Conservation (phyloP, 257 asterid species). For the Nicotiana benthamiana region DNA sequence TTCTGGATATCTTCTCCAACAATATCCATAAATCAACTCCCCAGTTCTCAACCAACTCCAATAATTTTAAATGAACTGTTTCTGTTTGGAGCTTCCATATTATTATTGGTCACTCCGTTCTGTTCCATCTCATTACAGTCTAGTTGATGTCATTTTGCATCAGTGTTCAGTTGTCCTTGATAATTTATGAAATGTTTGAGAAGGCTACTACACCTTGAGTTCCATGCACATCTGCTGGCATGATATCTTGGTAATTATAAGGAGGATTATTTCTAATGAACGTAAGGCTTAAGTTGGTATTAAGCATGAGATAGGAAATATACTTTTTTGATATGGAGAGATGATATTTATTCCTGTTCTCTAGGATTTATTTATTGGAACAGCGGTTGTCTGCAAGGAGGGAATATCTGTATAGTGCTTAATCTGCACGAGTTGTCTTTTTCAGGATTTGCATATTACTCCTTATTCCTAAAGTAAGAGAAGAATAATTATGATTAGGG, state of each 20-base stretch:
- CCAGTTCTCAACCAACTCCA: neutral
- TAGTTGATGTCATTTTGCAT: neutral
- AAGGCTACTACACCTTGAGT: neutral
- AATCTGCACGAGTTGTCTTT: neutral
- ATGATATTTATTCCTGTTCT: neutral
- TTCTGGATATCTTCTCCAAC: neutral
- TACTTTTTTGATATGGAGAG: neutral
- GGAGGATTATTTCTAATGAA: neutral
- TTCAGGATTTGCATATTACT: neutral
- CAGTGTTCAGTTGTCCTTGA: neutral
- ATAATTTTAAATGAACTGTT: neutral
- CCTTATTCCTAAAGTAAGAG: neutral
- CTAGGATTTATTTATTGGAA: neutral
- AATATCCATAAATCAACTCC: neutral
- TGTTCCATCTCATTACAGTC: neutral
- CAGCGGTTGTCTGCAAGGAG: neutral
- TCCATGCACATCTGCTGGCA: neutral
- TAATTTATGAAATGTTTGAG: neutral
- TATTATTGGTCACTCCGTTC: neutral
- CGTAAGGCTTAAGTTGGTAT: neutral
- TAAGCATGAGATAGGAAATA: neutral
- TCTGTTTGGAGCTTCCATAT: neutral
- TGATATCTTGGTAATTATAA: neutral
- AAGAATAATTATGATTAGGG: neutral
- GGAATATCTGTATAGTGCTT: neutral